These are phyloP conservation scores for Wickerhamiella lipophila DNA, from an alignment of 805 yeast genomes.

Conservation along the genomic window DNA sequence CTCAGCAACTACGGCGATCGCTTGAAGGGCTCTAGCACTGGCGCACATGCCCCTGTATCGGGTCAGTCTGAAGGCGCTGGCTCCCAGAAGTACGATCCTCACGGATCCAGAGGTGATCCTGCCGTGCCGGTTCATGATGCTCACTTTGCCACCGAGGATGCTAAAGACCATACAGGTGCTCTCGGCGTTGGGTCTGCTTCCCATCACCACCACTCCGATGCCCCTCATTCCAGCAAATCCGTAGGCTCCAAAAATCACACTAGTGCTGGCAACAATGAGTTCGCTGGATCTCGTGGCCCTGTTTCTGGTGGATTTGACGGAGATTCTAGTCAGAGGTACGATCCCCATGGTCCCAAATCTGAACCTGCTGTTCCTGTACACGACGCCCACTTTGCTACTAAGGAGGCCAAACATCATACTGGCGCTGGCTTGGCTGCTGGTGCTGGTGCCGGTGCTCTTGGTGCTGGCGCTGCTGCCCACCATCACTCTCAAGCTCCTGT, in stretches of 20 bases:
- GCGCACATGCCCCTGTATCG: background rate
- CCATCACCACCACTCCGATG: no score
- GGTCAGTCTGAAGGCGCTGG: background rate
- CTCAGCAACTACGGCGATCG: background rate
- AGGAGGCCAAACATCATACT: no score
- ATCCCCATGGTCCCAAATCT: slow-evolving; percentile 8
- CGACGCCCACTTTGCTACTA: background rate
- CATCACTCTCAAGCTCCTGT: no score
- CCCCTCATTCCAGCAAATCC: no score
- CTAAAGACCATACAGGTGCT: background rate
- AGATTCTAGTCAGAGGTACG: background rate
- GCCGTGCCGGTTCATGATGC: background rate
- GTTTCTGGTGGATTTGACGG: background rate
- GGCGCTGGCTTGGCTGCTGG: no score
- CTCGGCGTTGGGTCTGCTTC: no score
- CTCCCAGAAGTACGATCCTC: background rate
- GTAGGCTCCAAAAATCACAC: no score
- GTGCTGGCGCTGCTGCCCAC: slow-evolving; percentile 1
- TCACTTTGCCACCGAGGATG: background rate
- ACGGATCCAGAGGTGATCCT: background rate
- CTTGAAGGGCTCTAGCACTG: background rate
- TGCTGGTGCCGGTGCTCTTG: background rate
- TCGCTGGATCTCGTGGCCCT: background rate
- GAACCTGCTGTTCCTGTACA: slow-evolving; percentile 9
- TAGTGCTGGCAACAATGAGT: no score